Evolutionary conservation across 495 filamentous ascomycete species (phyloP).

Genomic region (Talaromyces wortmannii): DNA sequence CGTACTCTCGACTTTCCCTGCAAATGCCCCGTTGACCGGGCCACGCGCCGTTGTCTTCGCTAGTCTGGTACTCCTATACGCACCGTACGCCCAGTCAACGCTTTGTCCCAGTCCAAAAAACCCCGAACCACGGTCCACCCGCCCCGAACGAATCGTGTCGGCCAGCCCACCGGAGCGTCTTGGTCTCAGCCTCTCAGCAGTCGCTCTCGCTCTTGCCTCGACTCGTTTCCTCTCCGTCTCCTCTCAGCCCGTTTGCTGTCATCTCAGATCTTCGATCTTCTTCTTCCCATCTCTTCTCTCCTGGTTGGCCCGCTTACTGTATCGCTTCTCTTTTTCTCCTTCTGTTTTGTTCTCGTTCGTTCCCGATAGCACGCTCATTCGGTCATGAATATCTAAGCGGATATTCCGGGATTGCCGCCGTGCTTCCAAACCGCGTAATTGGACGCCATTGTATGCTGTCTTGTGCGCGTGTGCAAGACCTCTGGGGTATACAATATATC

Average conservation of each 20-base stretch:
- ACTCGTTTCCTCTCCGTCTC: neutral
- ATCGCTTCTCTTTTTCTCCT: neutral
- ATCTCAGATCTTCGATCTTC: neutral
- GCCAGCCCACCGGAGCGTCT: neutral
- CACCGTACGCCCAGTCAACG: neutral
- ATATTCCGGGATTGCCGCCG: neutral
- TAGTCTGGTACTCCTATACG: too few species aligned
- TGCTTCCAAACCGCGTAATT: neutral
- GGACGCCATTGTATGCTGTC: neutral
- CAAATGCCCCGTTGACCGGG: too few species aligned
- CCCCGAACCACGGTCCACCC: neutral
- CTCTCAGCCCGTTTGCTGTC: too few species aligned
- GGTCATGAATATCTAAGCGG: neutral
- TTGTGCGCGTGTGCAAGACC: neutral
- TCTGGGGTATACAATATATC: too few species aligned
- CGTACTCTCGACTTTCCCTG: too few species aligned
- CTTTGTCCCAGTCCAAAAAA: neutral
- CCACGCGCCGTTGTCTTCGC: too few species aligned
- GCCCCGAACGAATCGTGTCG: neutral
- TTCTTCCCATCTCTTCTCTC: neutral
- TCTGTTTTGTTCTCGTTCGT: neutral
- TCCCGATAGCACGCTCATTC: neutral
- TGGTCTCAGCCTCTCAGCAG: neutral
- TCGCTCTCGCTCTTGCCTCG: neutral
- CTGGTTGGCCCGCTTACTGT: neutral